These are phyloP conservation scores for Juglanconis oblonga DNA, from an alignment of 2,329 filamentous ascomycete genomes.

Conservation along the genomic window DNA sequence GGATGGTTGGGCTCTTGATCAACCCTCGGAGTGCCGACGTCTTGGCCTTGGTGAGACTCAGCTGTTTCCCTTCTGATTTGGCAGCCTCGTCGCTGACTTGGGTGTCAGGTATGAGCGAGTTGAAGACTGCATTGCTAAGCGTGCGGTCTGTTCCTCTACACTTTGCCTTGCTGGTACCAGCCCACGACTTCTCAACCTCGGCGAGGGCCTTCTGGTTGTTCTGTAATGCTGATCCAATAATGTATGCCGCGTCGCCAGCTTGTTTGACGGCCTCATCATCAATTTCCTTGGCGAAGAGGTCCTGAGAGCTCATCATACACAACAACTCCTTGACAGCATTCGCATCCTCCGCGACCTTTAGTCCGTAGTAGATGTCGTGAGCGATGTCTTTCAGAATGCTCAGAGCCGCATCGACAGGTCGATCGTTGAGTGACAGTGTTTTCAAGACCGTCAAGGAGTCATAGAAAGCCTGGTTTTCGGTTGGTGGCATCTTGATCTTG, in stretches of 20 bases:
- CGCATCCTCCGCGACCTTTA: constrained; percentile 57
- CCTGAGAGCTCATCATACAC: constrained; percentile 47
- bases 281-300: constrained; percentile 21
- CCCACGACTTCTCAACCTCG: constrained; percentile 49
- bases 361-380: constrained; percentile 68
- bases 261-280: constrained; percentile 26
- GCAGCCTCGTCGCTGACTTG: constrained; percentile 20
- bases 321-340: constrained; percentile 53
- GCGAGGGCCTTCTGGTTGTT: constrained; percentile 63
- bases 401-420: constrained; percentile 48
- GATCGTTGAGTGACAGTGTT: constrained; percentile 24
- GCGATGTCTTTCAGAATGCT: constrained; percentile 60
- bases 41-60: constrained; percentile 32
- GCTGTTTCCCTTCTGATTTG: constrained; percentile 11
- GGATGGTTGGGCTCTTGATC: constrained; percentile 51
- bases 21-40: constrained; percentile 54
- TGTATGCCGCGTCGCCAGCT: constrained; percentile 50
- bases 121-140: constrained; percentile 40
- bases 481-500: constrained; percentile 51
- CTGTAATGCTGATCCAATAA: constrained; percentile 56
- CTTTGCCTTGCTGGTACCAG: constrained; percentile 33
- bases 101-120: constrained; percentile 29
- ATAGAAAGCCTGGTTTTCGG: constrained; percentile 40
- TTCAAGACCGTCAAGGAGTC: constrained; percentile 50
- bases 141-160: constrained; percentile 31